Conservation (phyloP, 1,284 basidiomycete species). For the Sanguinoderma infundibulare region DNA sequence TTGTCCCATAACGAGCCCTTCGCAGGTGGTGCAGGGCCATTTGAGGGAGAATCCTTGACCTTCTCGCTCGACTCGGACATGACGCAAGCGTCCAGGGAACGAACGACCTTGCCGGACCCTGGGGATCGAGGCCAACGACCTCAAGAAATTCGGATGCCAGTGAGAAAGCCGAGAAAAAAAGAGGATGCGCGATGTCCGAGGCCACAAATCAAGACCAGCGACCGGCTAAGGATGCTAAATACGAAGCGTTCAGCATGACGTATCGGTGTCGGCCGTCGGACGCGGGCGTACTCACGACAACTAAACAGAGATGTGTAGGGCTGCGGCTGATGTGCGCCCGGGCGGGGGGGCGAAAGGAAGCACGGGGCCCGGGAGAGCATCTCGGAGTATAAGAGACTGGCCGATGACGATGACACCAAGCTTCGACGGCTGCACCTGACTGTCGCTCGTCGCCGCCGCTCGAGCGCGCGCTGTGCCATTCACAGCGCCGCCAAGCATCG, state of each 20-base stretch:
- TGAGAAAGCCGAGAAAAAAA: background rate
- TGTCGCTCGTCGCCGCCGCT: too few relatives aligned
- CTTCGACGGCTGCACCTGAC: too few relatives aligned
- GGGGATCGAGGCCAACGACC: background rate
- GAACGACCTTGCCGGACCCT: background rate
- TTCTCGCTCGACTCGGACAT: constrained; percentile 3
- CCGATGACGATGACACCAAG: too few relatives aligned
- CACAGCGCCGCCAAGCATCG: too few relatives aligned
- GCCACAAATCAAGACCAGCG: background rate
- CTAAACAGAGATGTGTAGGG: too few relatives aligned
- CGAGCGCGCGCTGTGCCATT: too few relatives aligned
- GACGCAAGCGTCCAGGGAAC: background rate
- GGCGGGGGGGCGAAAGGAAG: too few relatives aligned
- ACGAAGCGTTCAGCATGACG: too few relatives aligned
- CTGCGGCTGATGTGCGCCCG: too few relatives aligned
- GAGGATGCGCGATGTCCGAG: background rate
- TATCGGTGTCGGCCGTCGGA: too few relatives aligned
- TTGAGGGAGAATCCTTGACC: background rate
- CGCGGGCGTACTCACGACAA: background rate
- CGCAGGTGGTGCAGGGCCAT: background rate
- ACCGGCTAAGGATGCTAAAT: background rate
- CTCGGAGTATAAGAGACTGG: too few relatives aligned
- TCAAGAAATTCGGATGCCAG: background rate
- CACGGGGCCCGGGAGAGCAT: too few relatives aligned
- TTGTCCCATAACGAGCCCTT: constrained; percentile 17